Conservation (phyloP, 2,329 filamentous ascomycete genomes). For the Chalara sp. region DNA sequence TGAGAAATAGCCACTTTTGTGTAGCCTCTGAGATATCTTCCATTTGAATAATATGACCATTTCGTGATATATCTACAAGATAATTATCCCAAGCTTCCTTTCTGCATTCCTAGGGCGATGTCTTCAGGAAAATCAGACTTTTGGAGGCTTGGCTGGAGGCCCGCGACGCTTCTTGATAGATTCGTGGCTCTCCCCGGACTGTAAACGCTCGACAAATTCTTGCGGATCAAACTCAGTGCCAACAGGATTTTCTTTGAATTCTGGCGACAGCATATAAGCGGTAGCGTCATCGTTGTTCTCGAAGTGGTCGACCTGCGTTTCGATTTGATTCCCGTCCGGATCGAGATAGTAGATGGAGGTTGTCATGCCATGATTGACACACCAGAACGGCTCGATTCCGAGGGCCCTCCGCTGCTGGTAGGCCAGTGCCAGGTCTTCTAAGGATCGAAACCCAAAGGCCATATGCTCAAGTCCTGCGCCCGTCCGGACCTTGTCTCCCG, state of each 20-base stretch:
- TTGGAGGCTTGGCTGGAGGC: background rate
- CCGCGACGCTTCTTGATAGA: constrained; percentile 12
- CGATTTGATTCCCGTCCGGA: constrained; percentile 40
- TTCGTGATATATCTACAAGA: too few relatives aligned
- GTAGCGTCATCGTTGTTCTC: constrained; percentile 30
- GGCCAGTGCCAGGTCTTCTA: constrained; percentile 29
- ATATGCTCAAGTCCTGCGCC: constrained; percentile 33
- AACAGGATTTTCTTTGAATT: constrained; percentile 35
- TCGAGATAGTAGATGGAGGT: constrained; percentile 41
- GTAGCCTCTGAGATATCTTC: too few relatives aligned
- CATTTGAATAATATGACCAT: too few relatives aligned
- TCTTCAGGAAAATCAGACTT: background rate
- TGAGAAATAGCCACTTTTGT: too few relatives aligned
- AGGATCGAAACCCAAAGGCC: constrained; percentile 32
- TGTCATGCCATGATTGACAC: constrained; percentile 40
- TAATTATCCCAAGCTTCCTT: too few relatives aligned
- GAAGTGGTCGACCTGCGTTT: constrained; percentile 40
- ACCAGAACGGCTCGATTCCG: constrained; percentile 35
- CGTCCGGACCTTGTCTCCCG: constrained; percentile 13
- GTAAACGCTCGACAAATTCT: constrained; percentile 28
- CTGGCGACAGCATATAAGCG: constrained; percentile 31
- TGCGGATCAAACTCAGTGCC: constrained; percentile 39
- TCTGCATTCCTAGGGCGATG: too few relatives aligned
- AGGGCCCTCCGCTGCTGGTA: constrained; percentile 30
- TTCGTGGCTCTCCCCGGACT: constrained; percentile 19